Evolutionary conservation across 257 asterid genomes (phyloP), one percentile per base, ranked within the genome.

Genomic region (Petunia secreta): DNA sequence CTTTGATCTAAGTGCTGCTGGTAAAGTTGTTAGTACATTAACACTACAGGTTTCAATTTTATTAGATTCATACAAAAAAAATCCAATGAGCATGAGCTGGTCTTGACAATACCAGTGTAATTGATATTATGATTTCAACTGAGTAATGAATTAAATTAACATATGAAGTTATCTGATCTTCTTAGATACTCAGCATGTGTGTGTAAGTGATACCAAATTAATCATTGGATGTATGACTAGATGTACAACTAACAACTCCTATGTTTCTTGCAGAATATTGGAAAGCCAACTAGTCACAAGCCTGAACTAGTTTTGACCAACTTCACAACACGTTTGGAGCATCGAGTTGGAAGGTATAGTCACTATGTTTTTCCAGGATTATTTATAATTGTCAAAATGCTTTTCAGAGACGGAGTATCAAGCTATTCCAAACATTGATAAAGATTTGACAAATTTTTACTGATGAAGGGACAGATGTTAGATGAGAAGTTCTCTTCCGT

Each of bases 291-390:
- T 77, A 88, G 86, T 84, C 99, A 95, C 86, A 85, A 86, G 79
- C 99, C 98, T 66, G 99, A 95, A 89, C 85, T 95, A 75, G 93
- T 92, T 84, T 82, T 95, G 80, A 90, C 81, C 83, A 93, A 95
- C 84, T 95, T 95, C 91, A 92, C 98, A 46, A 92, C 99, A 39
- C 97, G 99, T 15, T 86, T 95, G 90, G 99, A 98, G 37, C 97
- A 92, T 85, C 99, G 99, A 83, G 77, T 93, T 48, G 97, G 98
- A 86, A 95, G 99, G 98, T 93, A 87, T n/a, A 8, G 40, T 37
- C 57, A 46, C 67, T 43, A 48, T 60, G 25, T 44, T 68, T 71
- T 71, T 73, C 34, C 46, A 50, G 13, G 62, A 73, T 73, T 50
- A 34, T 53, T 8, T 46, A 8, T 57, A 68, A 10, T 68, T 68